phyloP scores from a whole-genome alignment of 2,329 filamentous ascomycete genomes.

The Epichloe coenophiala region DNA sequence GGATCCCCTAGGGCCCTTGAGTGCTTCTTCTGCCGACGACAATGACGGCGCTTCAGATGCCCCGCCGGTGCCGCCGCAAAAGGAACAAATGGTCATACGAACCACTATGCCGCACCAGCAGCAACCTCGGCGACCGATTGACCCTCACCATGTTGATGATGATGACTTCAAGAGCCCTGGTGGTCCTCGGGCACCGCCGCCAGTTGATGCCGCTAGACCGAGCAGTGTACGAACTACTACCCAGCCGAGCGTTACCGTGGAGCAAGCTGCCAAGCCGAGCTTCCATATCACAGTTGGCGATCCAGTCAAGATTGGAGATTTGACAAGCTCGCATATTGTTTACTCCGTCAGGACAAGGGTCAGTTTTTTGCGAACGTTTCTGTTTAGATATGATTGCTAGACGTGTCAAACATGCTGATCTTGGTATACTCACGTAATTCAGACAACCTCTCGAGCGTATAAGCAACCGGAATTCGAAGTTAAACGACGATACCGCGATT shows the following conservation, averaged over 20 bases:
- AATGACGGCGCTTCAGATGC: slow-evolving; percentile 28
- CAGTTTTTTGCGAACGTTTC: slow-evolving; percentile 10
- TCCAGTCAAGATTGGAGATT: slow-evolving; percentile 92
- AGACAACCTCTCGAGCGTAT: slow-evolving; percentile 95
- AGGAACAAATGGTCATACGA: slow-evolving; percentile 50
- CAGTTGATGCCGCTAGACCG: slow-evolving; percentile 43
- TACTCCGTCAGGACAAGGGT: slow-evolving; percentile 93
- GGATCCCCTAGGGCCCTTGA: slow-evolving; percentile 66
- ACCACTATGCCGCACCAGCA: slow-evolving; percentile 39
- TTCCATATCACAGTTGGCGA: slow-evolving; percentile 90
- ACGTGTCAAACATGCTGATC: not conserved
- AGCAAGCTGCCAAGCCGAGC: slow-evolving; percentile 82
- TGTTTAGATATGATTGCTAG: not conserved
- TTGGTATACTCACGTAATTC: not conserved
- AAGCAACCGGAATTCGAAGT: slow-evolving; percentile 86
- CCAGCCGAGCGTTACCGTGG: slow-evolving; percentile 74
- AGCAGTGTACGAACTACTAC: slow-evolving; percentile 37
- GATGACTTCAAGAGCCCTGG: slow-evolving; percentile 46
- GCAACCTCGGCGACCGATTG: slow-evolving; percentile 30
- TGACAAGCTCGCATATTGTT: slow-evolving; percentile 94
- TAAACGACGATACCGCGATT: slow-evolving; percentile 87
- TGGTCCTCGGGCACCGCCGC: slow-evolving; percentile 51
- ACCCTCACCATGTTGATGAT: slow-evolving; percentile 55
- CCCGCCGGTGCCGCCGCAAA: slow-evolving; percentile 56
- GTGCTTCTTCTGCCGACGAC: slow-evolving; percentile 44